Evolutionary conservation across 2,329 filamentous ascomycete genomes (phyloP), one percentile per base, ranked within the genome.

Genomic region (Trematosphaeria pertusa): DNA sequence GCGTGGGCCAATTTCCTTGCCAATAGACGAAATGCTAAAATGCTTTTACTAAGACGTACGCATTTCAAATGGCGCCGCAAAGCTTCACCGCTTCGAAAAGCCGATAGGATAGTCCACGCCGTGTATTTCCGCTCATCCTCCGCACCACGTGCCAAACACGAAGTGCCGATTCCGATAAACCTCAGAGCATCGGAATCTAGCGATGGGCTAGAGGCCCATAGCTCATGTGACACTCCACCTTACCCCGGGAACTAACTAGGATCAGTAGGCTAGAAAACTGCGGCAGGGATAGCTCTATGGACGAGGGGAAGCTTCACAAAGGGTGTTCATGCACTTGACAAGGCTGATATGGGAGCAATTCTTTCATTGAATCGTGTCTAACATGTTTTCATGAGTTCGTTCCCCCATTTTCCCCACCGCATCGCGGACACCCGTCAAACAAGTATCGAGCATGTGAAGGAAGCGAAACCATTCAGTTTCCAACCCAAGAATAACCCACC

Each of bases 351-450:
- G 53, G 47, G 51, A 46, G 55, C 58, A 58, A 42, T 61, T 58
- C 46, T 56, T 58, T 62, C 52, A 58, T 64, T 58, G 54, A 56
- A 50, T 61, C 62, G 57, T 64, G 50, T 64, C 55, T 65, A 58
- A 47, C 61, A 51, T 62, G 24, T 55, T 54, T 3, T 32, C 24
- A 20, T 32, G 20, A 38, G 18, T 8, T 28, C 31, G 14, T 34
- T 34, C 31, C 8, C 19, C 34, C 33, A 19, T 26, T 24, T 14
- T 26, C 8, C 31, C 14, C 11, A 28, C 24, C 12, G n/a, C n/a
- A 28, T 7, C 24, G 8, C 24, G 7, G 7, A 28, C 12, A 7
- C 24, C 7, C 24, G 24, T 28, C 24, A 28, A 28, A 12, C 24
- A 28, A 28, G 24, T 12, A 28, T 28, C 12, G 24, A 28, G 24